phyloP scores from a whole-genome alignment of 495 filamentous ascomycete species.

The Aspergillus leporis region DNA sequence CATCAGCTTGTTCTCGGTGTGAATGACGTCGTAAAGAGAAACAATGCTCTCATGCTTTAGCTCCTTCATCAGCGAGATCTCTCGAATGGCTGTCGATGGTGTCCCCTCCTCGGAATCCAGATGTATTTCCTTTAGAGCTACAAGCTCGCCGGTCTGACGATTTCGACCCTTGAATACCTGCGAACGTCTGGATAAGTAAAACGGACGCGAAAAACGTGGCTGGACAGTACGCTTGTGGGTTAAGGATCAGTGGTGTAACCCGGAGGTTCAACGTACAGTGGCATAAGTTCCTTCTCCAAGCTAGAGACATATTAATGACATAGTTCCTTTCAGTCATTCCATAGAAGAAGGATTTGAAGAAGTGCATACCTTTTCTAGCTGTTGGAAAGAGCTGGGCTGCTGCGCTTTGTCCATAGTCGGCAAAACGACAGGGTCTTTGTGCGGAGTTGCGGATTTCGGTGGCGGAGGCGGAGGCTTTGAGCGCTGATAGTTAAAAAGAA shows the following conservation, averaged over 20 bases:
- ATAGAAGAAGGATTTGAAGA: not conserved
- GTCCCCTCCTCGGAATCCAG: constrained; percentile 98
- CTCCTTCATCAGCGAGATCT: constrained; percentile 99
- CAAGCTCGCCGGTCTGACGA: constrained; percentile 91
- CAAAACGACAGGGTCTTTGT: constrained; percentile 1
- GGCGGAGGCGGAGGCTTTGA: constrained; percentile 15
- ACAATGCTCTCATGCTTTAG: constrained; percentile 98
- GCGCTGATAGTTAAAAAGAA: constrained; percentile 32
- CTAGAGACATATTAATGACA: constrained; percentile 34
- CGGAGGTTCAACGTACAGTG: constrained; percentile 63
- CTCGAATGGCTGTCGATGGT: constrained; percentile 95
- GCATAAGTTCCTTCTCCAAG: constrained; percentile 98
- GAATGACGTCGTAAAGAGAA: constrained; percentile 96
- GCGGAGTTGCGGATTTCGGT: constrained; percentile 6
- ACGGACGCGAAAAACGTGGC: not conserved
- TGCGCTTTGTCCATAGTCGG: constrained; percentile 80
- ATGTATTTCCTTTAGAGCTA: constrained; percentile 98
- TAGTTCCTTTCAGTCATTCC: not conserved
- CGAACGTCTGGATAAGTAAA: constrained; percentile 23
- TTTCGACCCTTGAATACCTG: constrained; percentile 99
- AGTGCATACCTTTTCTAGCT: constrained; percentile 77
- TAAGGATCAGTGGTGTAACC: not conserved
- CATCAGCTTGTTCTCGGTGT: constrained; percentile 99
- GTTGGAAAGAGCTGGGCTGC: constrained; percentile 94
- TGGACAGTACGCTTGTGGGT: not conserved